Evolutionary conservation across 805 yeast species (phyloP), one percentile per base, ranked within the genome.

Genomic region (Candida jianshihensis): DNA sequence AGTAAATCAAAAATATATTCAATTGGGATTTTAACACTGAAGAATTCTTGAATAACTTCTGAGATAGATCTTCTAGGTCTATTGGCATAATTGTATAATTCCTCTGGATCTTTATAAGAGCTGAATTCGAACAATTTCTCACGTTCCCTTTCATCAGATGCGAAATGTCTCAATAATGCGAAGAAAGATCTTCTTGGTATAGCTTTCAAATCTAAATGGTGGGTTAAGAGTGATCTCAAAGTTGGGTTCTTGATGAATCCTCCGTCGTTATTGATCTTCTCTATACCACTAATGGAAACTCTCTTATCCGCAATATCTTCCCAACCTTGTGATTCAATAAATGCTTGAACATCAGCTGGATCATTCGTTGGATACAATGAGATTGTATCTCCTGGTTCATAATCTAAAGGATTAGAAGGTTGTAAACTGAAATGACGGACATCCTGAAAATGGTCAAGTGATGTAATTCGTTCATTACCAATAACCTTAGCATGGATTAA

Each of bases 181-280:
- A 92, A 92, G 49, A 92, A 90, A 18, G 88, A 74, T 27, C 95
- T 66, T 37, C 87, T 70, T 1, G 98, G 98, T 14, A 90, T 78
- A 4, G 94, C 70, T 58, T 70, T 73, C 12, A 92, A 68, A 55
- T 92, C 97, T 36, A 89, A 61, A 56, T 90, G 95, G 57, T 85
- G 78, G 1, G 79, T 80, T 6, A 92, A 43, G 11, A 90, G 64
- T 3, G 80, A 70, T 39, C 96, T 60, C 26, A 92, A 61, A 0
- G 97, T 89, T 37, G 85, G 54, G 1, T 70, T 70, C 19, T 60
- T 57, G 1, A 82, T 73, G 15, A 76, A 52, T 0, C 87, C 90
- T 26, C 85, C 87, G 38, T 77, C 80, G 12, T 67, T 50, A 5
- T 47, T 33, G 4, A 42, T 29, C 12, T 34, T 4, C 4, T 25